Evolutionary conservation across 306 rosid genomes (phyloP), one percentile per base, ranked within the genome.

Genomic region (Casuarina cunninghamiana): DNA sequence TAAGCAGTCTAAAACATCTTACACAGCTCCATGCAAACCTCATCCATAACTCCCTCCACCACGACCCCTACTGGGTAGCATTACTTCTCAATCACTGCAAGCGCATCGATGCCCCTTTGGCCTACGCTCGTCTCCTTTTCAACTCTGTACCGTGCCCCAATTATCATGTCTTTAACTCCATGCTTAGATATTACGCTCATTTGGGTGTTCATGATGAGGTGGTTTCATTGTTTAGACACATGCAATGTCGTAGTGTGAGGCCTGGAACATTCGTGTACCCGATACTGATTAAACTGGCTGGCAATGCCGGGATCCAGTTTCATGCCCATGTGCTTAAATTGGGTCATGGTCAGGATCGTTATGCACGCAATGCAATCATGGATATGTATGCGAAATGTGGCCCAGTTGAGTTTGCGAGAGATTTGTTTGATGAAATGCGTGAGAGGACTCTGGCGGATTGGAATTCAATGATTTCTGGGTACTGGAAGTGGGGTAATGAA

Each of bases 401-500:
- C 9, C 78, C 42, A 16, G 73, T 82, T 13, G 80, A 83, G 74
- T 7, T 68, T 87, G 96, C 91, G 4, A 51, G 90, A 75, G 69
- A 86, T 37, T 48, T 69, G 62, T 91, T 91, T 49, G 96, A 83
- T 74, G 86, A 89, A 87, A 91, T 85, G 84, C 71, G 57, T 82
- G 89, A 89, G 1, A 84, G 84, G 79, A 84, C 81, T 35, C 48
- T 80, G 61, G 91, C 85, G 0, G 96, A 91, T 77, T 91, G 96
- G 93, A 91, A 91, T 75, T 74, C 76, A 44, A 91, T 91, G 73
- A 89, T 91, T 51, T 83, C 78, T 65, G 91, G 91, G 71, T 84
- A 78, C 51, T 91, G 93, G 96, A 86, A 81, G 50, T 81, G 79
- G 66, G 96, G 89, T 74, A 68, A 87, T 73, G 92, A 77, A 69